phyloP scores from a whole-genome alignment of 441 rosid genomes.

The Manihot esculenta region DNA sequence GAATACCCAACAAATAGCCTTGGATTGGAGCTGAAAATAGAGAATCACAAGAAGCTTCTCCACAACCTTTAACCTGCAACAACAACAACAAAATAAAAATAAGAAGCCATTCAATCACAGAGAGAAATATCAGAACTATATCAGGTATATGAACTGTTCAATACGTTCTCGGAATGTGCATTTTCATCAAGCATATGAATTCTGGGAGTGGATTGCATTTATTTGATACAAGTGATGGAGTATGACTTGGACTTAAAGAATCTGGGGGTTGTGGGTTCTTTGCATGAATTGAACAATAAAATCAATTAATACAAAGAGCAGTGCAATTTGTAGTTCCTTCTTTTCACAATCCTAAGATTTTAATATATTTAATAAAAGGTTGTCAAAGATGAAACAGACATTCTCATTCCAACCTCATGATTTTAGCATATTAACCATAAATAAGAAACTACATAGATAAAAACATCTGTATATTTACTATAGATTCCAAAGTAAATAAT shows the following conservation, averaged over 20 bases:
- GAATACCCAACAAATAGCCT: constrained; percentile 61
- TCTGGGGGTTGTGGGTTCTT: background rate
- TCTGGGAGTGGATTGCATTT: no score
- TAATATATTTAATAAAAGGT: background rate
- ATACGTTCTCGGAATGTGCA: background rate
- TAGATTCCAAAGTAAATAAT: background rate
- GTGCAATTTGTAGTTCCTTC: background rate
- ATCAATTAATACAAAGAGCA: background rate
- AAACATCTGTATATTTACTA: background rate
- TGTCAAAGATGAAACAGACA: background rate
- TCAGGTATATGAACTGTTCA: no score
- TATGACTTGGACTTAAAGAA: no score
- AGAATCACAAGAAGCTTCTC: constrained; percentile 69
- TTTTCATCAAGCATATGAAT: background rate
- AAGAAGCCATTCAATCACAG: no score
- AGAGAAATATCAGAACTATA: background rate
- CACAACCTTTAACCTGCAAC: constrained; percentile 70
- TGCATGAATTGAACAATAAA: background rate
- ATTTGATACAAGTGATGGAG: no score
- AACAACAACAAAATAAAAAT: background rate
- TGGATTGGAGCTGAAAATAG: constrained; percentile 71
- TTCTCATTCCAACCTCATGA: background rate
- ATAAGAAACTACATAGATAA: background rate
- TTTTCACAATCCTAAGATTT: background rate
- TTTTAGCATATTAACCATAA: background rate